phyloP scores from a whole-genome alignment of 179 eudicot species.

The Beta corolliflora region DNA sequence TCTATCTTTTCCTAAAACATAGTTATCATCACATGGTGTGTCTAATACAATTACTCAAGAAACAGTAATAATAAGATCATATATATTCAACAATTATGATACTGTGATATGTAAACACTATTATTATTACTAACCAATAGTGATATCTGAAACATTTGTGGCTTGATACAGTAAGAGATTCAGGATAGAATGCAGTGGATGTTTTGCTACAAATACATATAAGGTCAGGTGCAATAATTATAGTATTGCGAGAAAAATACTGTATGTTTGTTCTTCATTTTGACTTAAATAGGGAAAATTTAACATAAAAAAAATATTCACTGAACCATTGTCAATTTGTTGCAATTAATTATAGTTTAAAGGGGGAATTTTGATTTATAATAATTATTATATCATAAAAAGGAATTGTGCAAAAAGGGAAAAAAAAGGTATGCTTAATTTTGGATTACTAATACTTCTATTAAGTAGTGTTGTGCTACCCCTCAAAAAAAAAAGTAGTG shows the following conservation, averaged over 20 bases:
- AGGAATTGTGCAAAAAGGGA: too few relatives aligned
- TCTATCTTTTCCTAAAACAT: not conserved
- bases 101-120: slow-evolving; percentile 9
- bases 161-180: slow-evolving; percentile 2
- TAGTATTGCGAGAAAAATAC: not conserved
- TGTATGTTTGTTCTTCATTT: not conserved
- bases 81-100: not conserved
- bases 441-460: too few relatives aligned
- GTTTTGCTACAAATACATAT: not conserved
- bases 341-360: too few relatives aligned
- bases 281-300: not conserved
- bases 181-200: not conserved
- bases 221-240: not conserved
- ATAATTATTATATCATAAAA: too few relatives aligned
- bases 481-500: too few relatives aligned
- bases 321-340: not conserved
- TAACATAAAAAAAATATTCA: too few relatives aligned
- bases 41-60: not conserved
- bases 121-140: not conserved
- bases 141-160: slow-evolving; percentile 2
- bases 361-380: too few relatives aligned
- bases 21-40: slow-evolving; percentile 15
- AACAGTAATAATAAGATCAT: not conserved
- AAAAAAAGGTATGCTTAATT: too few relatives aligned
- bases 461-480: not conserved